These are phyloP conservation scores for Raffaelea ambrosiae DNA, from an alignment of 2,329 filamentous ascomycete genomes.

Conservation along the genomic window DNA sequence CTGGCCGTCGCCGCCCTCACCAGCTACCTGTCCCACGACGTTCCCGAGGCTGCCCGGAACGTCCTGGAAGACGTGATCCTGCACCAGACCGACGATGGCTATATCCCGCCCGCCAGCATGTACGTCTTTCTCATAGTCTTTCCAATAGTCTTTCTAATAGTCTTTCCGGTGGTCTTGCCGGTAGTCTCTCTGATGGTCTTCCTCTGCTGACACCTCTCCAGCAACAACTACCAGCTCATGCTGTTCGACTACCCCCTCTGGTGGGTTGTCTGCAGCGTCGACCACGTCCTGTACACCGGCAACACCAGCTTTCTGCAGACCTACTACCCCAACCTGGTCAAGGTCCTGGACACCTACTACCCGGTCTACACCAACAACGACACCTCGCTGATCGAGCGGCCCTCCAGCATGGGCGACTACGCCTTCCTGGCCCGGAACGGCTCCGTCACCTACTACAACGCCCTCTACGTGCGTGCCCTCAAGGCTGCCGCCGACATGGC, in stretches of 20 bases:
- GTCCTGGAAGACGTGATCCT: constrained; percentile 39
- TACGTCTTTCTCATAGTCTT: constrained; percentile 17
- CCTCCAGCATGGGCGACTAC: constrained; percentile 38
- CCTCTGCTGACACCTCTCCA: not conserved
- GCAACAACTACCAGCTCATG: constrained; percentile 34
- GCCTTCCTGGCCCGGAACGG: constrained; percentile 40
- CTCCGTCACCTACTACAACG: constrained; percentile 43
- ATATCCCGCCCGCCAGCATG: constrained; percentile 47
- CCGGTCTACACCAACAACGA: constrained; percentile 28
- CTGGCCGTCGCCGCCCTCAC: constrained; percentile 40
- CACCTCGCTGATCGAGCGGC: constrained; percentile 32
- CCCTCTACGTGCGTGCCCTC: constrained; percentile 38
- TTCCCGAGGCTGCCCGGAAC: constrained; percentile 30
- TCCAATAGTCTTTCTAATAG: not conserved
- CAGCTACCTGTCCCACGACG: constrained; percentile 36
- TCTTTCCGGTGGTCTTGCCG: no score
- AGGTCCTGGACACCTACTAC: constrained; percentile 37
- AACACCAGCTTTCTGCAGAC: constrained; percentile 29
- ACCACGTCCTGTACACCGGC: constrained; percentile 41
- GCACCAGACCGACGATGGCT: constrained; percentile 41
- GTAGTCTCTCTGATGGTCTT: not conserved
- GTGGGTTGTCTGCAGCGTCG: constrained; percentile 41
- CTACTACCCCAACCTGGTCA: constrained; percentile 32
- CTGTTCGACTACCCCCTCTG: constrained; percentile 45
- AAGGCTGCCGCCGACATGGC: constrained; percentile 34